A percentile compares a stretch with the other conserved stretches of the same genome.
Conservation (phyloP, 257 asterid genomes). For the Petunia secreta region DNA sequence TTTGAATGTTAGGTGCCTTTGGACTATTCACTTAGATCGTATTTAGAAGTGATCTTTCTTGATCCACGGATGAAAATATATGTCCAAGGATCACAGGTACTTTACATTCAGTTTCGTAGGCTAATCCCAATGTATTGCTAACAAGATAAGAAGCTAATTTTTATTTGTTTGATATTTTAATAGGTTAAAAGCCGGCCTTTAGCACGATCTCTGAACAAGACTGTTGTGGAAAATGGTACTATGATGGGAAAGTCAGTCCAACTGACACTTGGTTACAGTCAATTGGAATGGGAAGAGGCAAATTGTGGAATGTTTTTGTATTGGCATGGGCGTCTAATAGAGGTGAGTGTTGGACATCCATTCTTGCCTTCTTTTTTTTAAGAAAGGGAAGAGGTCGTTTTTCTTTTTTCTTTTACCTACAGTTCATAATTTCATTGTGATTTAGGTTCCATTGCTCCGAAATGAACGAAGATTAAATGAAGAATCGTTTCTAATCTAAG, state of each 20-base stretch:
- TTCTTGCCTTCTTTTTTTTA: slow-evolving; percentile 26
- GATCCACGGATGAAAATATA: slow-evolving; percentile 81
- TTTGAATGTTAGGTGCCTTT: slow-evolving; percentile 64
- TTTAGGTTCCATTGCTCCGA: background rate
- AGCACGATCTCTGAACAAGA: slow-evolving; percentile 66
- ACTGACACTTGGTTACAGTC: slow-evolving; percentile 68
- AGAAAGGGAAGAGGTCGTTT: slow-evolving; percentile 1
- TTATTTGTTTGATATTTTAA: slow-evolving; percentile 19
- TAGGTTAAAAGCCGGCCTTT: slow-evolving; percentile 72
- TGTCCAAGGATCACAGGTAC: slow-evolving; percentile 77
- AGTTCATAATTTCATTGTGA: slow-evolving; percentile 8
- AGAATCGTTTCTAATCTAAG: background rate
- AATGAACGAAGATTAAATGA: background rate
- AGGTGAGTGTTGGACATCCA: slow-evolving; percentile 45
- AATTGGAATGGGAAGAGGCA: slow-evolving; percentile 75
- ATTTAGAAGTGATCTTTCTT: slow-evolving; percentile 78
- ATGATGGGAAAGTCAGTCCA: slow-evolving; percentile 59
- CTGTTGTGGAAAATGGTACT: slow-evolving; percentile 52
- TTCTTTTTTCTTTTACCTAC: slow-evolving; percentile 1
- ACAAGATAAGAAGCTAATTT: background rate
- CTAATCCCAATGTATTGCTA: background rate
- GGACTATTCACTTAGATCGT: slow-evolving; percentile 74
- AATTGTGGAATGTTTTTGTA: slow-evolving; percentile 80
- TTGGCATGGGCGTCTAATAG: slow-evolving; percentile 91
- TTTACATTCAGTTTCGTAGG: slow-evolving; percentile 1